Evolutionary conservation across 2,329 filamentous ascomycete species (phyloP).

Genomic region (Leptosphaerulina australis): DNA sequence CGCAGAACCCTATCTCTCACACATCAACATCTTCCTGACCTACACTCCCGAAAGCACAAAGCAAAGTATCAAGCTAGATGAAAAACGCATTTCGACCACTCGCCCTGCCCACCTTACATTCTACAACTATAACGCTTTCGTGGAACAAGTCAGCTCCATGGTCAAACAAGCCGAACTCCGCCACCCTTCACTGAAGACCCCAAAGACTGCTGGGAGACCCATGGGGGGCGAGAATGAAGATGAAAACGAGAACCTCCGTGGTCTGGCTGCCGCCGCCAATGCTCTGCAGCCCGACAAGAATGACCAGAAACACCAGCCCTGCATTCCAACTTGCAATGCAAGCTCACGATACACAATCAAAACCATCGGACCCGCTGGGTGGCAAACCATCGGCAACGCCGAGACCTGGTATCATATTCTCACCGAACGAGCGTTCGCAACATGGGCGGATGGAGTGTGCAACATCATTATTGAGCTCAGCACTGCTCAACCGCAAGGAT

Average conservation of each 20-base stretch:
- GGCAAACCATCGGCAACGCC: conserved; percentile 28
- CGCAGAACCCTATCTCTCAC: conserved; percentile 36
- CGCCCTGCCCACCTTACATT: conserved; percentile 21
- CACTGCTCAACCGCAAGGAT: not conserved
- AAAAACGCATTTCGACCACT: conserved; percentile 28
- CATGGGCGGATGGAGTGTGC: conserved; percentile 42
- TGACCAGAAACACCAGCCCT: not conserved
- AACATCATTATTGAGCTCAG: conserved; percentile 40
- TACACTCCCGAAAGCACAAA: conserved; percentile 50
- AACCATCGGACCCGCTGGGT: conserved; percentile 32
- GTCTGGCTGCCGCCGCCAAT: conserved; percentile 43
- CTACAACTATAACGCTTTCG: conserved; percentile 30
- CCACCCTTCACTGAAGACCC: not conserved
- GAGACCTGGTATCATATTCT: conserved; percentile 37
- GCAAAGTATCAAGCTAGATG: conserved; percentile 57
- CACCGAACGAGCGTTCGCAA: conserved; percentile 33
- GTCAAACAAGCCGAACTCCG: conserved; percentile 18
- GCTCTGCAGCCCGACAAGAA: conserved; percentile 29
- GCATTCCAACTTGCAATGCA: not conserved
- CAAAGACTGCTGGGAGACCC: not conserved
- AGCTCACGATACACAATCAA: conserved; percentile 20
- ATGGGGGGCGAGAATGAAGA: too few relatives aligned
- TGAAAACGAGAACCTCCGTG: conserved; percentile 33
- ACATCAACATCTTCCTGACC: conserved; percentile 69
- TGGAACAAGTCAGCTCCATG: conserved; percentile 20